These are phyloP conservation scores for Phaeomoniella chlamydospora DNA, from an alignment of 2,329 filamentous ascomycete genomes.

Conservation along the genomic window DNA sequence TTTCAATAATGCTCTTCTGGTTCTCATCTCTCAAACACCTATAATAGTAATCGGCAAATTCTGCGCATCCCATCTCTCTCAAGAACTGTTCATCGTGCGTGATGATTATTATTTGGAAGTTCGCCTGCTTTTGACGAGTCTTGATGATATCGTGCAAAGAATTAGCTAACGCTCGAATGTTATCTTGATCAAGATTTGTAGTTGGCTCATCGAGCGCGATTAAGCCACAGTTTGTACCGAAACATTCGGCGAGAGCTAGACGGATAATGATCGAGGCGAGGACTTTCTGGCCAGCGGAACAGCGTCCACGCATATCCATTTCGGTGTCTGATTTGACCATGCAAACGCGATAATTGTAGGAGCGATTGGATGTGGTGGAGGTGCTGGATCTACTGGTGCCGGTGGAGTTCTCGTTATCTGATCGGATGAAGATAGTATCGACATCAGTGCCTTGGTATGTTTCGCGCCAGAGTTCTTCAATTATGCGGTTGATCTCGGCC, in stretches of 20 bases:
- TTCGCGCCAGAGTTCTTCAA: constrained; percentile 90
- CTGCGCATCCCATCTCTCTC: constrained; percentile 79
- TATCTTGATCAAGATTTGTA: constrained; percentile 89
- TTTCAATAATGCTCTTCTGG: constrained; percentile 78
- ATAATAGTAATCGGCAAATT: constrained; percentile 88
- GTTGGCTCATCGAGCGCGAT: constrained; percentile 97
- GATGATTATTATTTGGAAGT: constrained; percentile 97
- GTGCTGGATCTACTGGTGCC: no score
- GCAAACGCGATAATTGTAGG: constrained; percentile 92
- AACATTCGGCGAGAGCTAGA: constrained; percentile 87
- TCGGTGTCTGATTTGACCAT: constrained; percentile 97
- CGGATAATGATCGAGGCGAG: constrained; percentile 96
- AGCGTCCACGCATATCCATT: constrained; percentile 98
- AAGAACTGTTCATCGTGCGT: constrained; percentile 97
- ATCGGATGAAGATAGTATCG: constrained; percentile 88
- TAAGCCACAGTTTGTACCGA: constrained; percentile 87
- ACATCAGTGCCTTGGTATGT: constrained; percentile 97
- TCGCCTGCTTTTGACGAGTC: constrained; percentile 66
- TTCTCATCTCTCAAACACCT: constrained; percentile 67
- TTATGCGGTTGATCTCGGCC: constrained; percentile 92
- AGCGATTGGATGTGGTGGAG: constrained; percentile 51
- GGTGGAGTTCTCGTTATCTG: constrained; percentile 64
- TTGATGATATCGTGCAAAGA: constrained; percentile 80
- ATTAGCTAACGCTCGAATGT: constrained; percentile 77
- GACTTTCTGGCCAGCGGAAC: constrained; percentile 92